Base-by-base conservation (phyloP, 257 asterid species). In the Avicennia marina region DNA sequence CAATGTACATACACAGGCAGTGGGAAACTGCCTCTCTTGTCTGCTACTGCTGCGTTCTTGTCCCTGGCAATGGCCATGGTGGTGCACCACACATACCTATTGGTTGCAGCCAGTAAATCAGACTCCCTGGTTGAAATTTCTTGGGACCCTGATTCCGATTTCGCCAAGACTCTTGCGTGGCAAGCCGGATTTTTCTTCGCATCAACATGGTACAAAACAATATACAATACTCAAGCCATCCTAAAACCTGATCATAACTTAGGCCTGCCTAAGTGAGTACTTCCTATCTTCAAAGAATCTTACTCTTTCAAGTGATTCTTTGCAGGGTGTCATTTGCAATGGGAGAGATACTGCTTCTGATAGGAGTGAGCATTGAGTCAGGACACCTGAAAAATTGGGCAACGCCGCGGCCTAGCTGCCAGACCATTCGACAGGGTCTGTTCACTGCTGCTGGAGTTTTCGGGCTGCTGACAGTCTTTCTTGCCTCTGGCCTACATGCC, bases 371-470 rank as follows among this genome's bases (percentile, higher is more conserved):
- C 53, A 83, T 85, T 4, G 98, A 91, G 70, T 87, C 96, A 4
- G 95, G 98, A 13, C 96, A 91, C 66, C 80, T 91, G 44, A 83
- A 72, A 11, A 71, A 81, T 34, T 91, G 98, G 98, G 78, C 25
- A 19, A 36, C 41, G 11, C 83, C 90, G 1, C 78, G 69, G 25
- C 53, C 81, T 2, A 71, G 60, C 38, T 91, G 98, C 65, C 70
- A 83, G 2, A 56, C 63, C 33, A 49, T 83, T 1, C 74, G 78
- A 34, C 83, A 68, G 53, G 96, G 96, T 1, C 24, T 91, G 62
- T 91, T 87, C 86, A 71, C 91, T 2, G 74, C 94, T 0, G 90
- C 90, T n/a, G 98, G 98, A 55, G 84, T 78, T 18, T 71, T 85
- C 10, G 93, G 93, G 3, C 75, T 87, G 1, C 41, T 65, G 11